Percentiles rank a stretch among this genome's conserved stretches.
phyloP scores from a whole-genome alignment of 495 filamentous ascomycete species.

The Xylaria telfairii region DNA sequence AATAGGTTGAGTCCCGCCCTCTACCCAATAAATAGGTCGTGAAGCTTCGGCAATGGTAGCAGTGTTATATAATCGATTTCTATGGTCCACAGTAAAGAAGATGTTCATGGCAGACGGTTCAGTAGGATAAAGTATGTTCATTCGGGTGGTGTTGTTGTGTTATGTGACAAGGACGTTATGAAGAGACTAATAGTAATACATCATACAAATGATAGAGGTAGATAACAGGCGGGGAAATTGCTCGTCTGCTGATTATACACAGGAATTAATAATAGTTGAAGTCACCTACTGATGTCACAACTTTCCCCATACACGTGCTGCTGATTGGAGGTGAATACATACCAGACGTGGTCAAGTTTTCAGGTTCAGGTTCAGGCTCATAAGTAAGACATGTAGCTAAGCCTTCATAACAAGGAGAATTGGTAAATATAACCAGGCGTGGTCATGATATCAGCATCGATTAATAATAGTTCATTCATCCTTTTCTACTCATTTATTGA shows the following conservation, averaged over 20 bases:
- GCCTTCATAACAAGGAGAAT: background rate
- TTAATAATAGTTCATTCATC: conserved; percentile 14
- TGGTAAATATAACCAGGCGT: background rate
- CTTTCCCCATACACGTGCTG: background rate
- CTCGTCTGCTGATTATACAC: background rate
- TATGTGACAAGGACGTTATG: no score
- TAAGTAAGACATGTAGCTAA: background rate
- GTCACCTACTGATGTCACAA: background rate
- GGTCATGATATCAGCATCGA: background rate
- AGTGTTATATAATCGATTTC: background rate
- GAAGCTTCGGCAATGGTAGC: background rate
- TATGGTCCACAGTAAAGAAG: background rate
- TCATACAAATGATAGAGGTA: background rate
- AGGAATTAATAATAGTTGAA: background rate
- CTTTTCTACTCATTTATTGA: background rate
- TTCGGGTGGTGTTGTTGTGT: no score
- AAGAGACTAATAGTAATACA: background rate
- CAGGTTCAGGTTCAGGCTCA: background rate
- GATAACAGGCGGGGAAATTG: background rate
- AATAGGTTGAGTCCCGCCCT: background rate
- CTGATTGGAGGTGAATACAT: background rate
- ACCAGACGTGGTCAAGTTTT: background rate
- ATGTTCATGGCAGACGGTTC: no score
- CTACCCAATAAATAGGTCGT: background rate
- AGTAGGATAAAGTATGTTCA: no score